Percentiles rank a stretch among this genome's conserved stretches.
phyloP scores from a whole-genome alignment of 257 asterid species.

The Plantago ovata region DNA sequence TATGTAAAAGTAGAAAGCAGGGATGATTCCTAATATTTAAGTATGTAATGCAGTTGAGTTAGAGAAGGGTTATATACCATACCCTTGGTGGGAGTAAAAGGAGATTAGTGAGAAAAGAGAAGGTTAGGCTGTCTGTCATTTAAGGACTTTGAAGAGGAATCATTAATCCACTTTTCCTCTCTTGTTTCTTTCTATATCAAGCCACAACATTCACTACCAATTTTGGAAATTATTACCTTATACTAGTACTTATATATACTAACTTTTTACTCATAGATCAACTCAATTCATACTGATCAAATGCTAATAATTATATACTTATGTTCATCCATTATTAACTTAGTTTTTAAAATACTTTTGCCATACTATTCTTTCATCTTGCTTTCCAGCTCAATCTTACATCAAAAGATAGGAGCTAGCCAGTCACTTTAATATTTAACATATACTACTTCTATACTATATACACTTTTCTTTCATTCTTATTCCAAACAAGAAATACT shows the following conservation, averaged over 20 bases:
- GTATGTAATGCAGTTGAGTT: not conserved
- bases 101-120: conserved; percentile 17
- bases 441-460: too few species aligned
- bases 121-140: conserved; percentile 52
- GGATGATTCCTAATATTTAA: too few species aligned
- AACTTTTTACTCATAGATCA: too few species aligned
- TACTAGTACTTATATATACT: not conserved
- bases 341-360: not conserved
- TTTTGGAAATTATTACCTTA: conserved; percentile 39
- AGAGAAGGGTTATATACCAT: not conserved
- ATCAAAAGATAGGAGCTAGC: conserved; percentile 28
- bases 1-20: too few species aligned
- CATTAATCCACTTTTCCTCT: conserved; percentile 26
- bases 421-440: conserved; percentile 7
- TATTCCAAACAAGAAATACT: not conserved
- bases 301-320: not conserved
- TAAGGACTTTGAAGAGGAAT: conserved; percentile 33
- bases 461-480: too few species aligned
- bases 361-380: conserved; percentile 2
- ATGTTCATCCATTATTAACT: not conserved
- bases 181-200: conserved; percentile 47
- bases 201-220: conserved; percentile 52
- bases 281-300: not conserved
- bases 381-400: conserved; percentile 38
- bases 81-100: conserved; percentile 11